These are phyloP conservation scores for Saccharata proteae DNA, from an alignment of 2,329 filamentous ascomycete species.

Conservation along the genomic window DNA sequence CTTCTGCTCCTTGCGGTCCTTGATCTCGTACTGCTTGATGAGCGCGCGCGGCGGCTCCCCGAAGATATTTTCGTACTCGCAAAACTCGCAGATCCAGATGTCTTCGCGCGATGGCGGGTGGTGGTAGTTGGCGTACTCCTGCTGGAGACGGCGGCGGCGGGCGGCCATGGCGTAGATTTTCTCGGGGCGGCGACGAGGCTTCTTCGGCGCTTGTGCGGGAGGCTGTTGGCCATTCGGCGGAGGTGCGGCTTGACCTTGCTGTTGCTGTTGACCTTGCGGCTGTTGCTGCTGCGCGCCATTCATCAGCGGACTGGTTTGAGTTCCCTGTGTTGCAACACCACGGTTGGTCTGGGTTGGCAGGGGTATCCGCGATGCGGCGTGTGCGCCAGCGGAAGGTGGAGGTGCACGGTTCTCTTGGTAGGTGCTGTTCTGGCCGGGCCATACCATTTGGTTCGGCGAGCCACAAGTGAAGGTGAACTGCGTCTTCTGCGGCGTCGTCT, in stretches of 20 bases:
- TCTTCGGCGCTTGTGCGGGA: constrained; percentile 38
- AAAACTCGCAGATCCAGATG: constrained; percentile 94
- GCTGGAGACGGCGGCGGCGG: constrained; percentile 62
- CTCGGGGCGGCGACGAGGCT: constrained; percentile 49
- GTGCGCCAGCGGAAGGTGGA: constrained; percentile 11
- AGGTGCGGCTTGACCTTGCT: constrained; percentile 15
- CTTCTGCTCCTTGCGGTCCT: constrained; percentile 74
- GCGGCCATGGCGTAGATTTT: constrained; percentile 67
- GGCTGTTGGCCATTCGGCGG: constrained; percentile 25
- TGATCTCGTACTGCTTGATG: constrained; percentile 87
- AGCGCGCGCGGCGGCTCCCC: constrained; percentile 73
- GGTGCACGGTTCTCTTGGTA: constrained; percentile 22
- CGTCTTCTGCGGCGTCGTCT: constrained; percentile 58
- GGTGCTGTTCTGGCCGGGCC: constrained; percentile 47
- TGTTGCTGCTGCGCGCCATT: constrained; percentile 23
- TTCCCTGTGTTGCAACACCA: constrained; percentile 39
- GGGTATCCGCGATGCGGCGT: constrained; percentile 10
- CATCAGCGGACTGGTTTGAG: constrained; percentile 43
- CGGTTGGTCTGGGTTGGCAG: constrained; percentile 9
- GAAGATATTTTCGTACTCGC: constrained; percentile 94
- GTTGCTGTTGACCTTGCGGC: constrained; percentile 16
- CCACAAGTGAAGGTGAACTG: constrained; percentile 97
- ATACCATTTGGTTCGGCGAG: constrained; percentile 65
- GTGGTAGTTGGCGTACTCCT: constrained; percentile 64
- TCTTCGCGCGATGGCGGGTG: constrained; percentile 61